phyloP scores from a whole-genome alignment of 2,329 filamentous ascomycete genomes.

The Paramyrothecium sp. region DNA sequence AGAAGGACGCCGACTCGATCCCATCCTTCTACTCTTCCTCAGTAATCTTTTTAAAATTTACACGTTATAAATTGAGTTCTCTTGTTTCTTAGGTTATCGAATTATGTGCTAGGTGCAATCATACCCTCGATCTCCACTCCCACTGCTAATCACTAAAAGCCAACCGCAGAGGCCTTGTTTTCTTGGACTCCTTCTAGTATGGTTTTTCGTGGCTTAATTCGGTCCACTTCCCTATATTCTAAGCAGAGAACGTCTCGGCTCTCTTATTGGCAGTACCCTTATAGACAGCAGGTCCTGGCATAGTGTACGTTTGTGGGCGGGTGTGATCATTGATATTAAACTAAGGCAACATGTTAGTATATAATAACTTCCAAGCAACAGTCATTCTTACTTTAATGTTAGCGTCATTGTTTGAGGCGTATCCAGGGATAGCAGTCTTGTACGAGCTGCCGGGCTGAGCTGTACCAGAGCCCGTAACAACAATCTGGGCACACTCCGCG shows the following conservation, averaged over 20 bases:
- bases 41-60: no score
- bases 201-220: no score
- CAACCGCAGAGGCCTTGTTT: no score
- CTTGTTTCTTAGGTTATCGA: no score
- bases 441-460: constrained; percentile 37
- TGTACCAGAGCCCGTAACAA: constrained; percentile 46
- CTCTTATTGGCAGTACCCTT: constrained; percentile 9
- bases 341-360: constrained; percentile 4
- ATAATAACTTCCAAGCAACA: background rate
- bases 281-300: constrained; percentile 14
- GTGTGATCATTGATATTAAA: constrained; percentile 14
- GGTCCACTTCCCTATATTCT: no score
- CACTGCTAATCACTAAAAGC: no score
- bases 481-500: constrained; percentile 54
- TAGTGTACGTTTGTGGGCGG: constrained; percentile 11
- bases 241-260: constrained; percentile 10
- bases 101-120: no score
- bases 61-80: no score
- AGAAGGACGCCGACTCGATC: no score
- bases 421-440: constrained; percentile 43
- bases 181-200: no score
- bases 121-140: no score
- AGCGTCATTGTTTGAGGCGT: constrained; percentile 42
- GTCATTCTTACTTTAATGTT: constrained; percentile 42
- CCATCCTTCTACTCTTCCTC: no score